Base-by-base conservation (phyloP, 2,329 filamentous ascomycete species). In the Akanthomyces muscarius region DNA sequence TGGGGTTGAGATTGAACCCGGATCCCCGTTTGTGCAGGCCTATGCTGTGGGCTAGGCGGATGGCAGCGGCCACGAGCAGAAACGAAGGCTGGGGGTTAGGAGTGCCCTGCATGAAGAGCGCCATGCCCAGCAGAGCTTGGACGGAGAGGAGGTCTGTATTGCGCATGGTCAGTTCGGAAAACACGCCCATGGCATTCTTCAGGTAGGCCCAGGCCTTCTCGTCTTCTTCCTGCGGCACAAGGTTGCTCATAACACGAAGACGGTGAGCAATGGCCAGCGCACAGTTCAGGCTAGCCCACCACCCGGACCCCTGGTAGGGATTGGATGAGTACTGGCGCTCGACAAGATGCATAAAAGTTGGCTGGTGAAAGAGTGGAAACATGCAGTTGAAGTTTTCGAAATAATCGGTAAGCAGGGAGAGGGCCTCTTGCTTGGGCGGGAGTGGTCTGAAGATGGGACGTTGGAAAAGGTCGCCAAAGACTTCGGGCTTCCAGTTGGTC, bases 331-430 rank as follows among this genome's bases (percentile, higher is more conserved):
- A 99, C 73, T 98, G 94, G 68, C 90, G 87, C 71, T 98, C 92
- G 38, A 97, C 92, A 5, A 98, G 81, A 72, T 97, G 93, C 92
- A 98, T 98, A 72, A 99, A 99, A 0, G 95, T 98, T 1, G 94
- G 93, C 74, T 97, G 93, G 75, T 99, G 95, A 71, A 97, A 99
- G 4, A 99, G 81, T 6, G 95, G 95, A 72, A 98, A 97, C 85
- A 98, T 94, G 85, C 92, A 95, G 79, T 99, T 99, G 83, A 99
- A 98, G 77, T 97, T 97, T 71, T 96, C 91, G 68, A 99, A 99
- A 72, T 89, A 99, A 75, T 99, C 95, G 75, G 90, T 92, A 65
- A 97, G 85, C 44, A 98, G 79, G 1, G 92, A 96, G 65, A 96
- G 75, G 0, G 92, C 91, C 76, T 97, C 93, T n/a, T 87, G 82